Percentiles rank a stretch among this genome's conserved stretches.
Conservation (phyloP, 2,329 filamentous ascomycete genomes). For the Cladosporium halotolerans region DNA sequence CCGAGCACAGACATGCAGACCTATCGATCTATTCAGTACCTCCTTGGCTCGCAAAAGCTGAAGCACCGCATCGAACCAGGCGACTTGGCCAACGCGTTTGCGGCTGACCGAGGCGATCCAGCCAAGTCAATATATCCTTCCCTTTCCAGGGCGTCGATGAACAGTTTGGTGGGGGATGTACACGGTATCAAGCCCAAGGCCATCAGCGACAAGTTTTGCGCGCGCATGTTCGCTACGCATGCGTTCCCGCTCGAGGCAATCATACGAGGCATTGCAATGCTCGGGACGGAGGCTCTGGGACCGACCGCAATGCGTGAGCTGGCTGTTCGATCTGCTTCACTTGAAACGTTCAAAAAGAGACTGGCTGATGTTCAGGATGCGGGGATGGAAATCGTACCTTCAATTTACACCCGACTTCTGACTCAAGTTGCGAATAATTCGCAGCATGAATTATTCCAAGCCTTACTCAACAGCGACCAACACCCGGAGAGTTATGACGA, state of each 20-base stretch:
- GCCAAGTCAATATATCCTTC: neutral
- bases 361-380: constrained; percentile 56
- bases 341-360: constrained; percentile 51
- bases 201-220: constrained; percentile 62
- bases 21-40: neutral
- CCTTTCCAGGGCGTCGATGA: constrained; percentile 27
- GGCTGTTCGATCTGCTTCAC: constrained; percentile 56
- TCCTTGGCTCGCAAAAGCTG: neutral
- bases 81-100: neutral
- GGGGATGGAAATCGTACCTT: constrained; percentile 57
- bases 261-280: constrained; percentile 61
- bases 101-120: neutral
- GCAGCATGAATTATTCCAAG: constrained; percentile 47
- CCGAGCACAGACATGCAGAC: constrained; percentile 26
- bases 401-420: constrained; percentile 60
- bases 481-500: constrained; percentile 61
- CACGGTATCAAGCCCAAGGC: constrained; percentile 40
- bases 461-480: constrained; percentile 53
- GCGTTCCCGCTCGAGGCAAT: constrained; percentile 68
- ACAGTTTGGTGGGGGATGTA: constrained; percentile 31
- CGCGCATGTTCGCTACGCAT: constrained; percentile 73
- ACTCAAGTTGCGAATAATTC: constrained; percentile 55
- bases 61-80: neutral
- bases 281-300: constrained; percentile 67
- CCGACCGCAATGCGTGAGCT: constrained; percentile 72